A percentile compares a stretch with the other conserved stretches of the same genome.
These are phyloP conservation scores for Aspergillus bridgeri DNA, from an alignment of 495 filamentous ascomycete genomes.

Conservation along the genomic window DNA sequence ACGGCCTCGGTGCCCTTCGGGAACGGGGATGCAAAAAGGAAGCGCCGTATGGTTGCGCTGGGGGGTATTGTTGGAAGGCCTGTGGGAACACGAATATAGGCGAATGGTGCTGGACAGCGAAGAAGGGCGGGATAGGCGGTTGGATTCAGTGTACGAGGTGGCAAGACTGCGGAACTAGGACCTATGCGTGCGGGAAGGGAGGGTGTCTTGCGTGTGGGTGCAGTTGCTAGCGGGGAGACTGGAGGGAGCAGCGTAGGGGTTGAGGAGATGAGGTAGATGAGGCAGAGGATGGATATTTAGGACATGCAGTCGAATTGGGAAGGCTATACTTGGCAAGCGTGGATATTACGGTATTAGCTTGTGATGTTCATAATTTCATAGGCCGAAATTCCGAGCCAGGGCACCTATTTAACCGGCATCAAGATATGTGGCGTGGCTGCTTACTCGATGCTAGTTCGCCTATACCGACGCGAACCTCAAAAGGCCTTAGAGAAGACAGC, in stretches of 20 bases:
- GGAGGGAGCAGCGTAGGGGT: not conserved
- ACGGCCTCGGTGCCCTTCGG: not conserved
- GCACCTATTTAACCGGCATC: too few relatives aligned
- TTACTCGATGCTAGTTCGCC: too few relatives aligned
- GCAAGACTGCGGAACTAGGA: constrained; percentile 1
- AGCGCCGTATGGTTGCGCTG: constrained; percentile 7
- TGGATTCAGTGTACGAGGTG: not conserved
- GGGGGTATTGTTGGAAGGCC: constrained; percentile 7
- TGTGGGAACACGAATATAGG: constrained; percentile 1
- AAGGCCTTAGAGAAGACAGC: too few relatives aligned
- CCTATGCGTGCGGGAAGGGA: constrained; percentile 4
- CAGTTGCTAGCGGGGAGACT: constrained; percentile 3
- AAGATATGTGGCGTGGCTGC: too few relatives aligned
- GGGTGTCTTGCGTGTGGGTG: constrained; percentile 3
- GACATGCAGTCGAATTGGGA: too few relatives aligned
- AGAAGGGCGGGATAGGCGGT: constrained; percentile 1
- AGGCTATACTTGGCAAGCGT: too few relatives aligned
- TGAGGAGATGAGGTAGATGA: not conserved
- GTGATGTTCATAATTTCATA: too few relatives aligned
- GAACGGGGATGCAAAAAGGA: constrained; percentile 1
- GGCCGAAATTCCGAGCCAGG: too few relatives aligned
- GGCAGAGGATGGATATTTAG: not conserved
- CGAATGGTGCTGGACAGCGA: constrained; percentile 8
- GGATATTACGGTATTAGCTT: too few relatives aligned
- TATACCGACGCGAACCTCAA: too few relatives aligned